Percentiles rank a stretch among this genome's conserved stretches.
Conservation (phyloP, 2,329 filamentous ascomycete species). For the Colletotrichum tofieldiae region DNA sequence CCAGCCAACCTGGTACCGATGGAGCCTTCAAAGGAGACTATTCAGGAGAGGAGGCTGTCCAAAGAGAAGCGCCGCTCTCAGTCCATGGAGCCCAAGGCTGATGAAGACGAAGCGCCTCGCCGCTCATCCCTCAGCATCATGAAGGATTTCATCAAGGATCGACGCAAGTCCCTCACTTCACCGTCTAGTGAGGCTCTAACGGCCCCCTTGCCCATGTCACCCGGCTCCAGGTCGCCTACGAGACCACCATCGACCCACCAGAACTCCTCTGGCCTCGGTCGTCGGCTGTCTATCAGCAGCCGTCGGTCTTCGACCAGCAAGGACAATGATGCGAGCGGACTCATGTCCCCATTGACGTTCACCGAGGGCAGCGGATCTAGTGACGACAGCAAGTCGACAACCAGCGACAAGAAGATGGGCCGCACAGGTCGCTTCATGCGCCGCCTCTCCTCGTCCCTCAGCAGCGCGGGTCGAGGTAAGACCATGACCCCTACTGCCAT, state of each 20-base stretch:
- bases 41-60: constrained; percentile 65
- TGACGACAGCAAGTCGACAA: constrained; percentile 61
- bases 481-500: constrained; percentile 59
- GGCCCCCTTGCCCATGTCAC: constrained; percentile 46
- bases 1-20: constrained; percentile 47
- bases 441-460: constrained; percentile 69
- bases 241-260: constrained; percentile 63
- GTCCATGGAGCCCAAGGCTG: constrained; percentile 53
- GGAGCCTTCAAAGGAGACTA: constrained; percentile 59
- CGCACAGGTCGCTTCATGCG: constrained; percentile 73
- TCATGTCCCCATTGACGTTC: constrained; percentile 58
- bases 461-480: constrained; percentile 61
- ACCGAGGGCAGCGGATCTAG: constrained; percentile 64
- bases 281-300: constrained; percentile 77
- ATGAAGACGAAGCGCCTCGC: constrained; percentile 59
- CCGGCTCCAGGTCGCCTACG: constrained; percentile 59
- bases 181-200: constrained; percentile 60
- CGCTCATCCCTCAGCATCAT: constrained; percentile 74
- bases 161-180: constrained; percentile 67
- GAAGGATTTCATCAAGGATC: constrained; percentile 74
- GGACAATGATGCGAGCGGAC: constrained; percentile 53
- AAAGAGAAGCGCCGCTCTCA: constrained; percentile 56
- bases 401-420: constrained; percentile 64
- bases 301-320: constrained; percentile 67
- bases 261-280: constrained; percentile 65